A percentile compares a stretch with the other conserved stretches of the same genome.
phyloP scores from a whole-genome alignment of 1,284 basidiomycete species.

The Ustilago cynodontis region DNA sequence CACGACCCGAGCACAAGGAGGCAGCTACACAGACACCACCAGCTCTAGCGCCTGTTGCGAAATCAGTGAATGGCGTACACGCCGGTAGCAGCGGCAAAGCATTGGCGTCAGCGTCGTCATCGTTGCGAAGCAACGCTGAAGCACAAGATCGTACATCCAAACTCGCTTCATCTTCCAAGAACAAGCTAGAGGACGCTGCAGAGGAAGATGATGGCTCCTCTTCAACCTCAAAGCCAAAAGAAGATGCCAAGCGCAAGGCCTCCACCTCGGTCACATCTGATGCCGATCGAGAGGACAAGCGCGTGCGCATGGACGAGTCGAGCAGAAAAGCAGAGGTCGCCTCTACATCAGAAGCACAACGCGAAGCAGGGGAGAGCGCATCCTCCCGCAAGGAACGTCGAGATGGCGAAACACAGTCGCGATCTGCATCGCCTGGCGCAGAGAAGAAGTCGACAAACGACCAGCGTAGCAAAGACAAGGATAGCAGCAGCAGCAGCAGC shows the following conservation, averaged over 20 bases:
- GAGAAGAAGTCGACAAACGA: slow-evolving; percentile 31
- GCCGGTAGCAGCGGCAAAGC: slow-evolving; percentile 8
- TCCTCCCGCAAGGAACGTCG: slow-evolving; percentile 32
- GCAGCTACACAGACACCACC: slow-evolving; percentile 43
- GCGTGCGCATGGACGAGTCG: slow-evolving; percentile 25
- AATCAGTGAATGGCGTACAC: slow-evolving; percentile 38
- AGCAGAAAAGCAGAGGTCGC: slow-evolving; percentile 29
- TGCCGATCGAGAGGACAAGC: slow-evolving; percentile 53
- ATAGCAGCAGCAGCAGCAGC: slow-evolving; percentile 32
- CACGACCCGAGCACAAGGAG: slow-evolving; percentile 37
- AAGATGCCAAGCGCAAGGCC: slow-evolving; percentile 55
- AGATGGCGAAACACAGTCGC: slow-evolving; percentile 25
- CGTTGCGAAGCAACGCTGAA: slow-evolving; percentile 19
- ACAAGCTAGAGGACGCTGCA: slow-evolving; percentile 51
- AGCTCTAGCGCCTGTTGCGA: slow-evolving; percentile 12
- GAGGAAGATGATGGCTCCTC: slow-evolving; percentile 29
- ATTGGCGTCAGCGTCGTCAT: not conserved
- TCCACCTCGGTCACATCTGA: slow-evolving; percentile 37
- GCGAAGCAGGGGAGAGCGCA: slow-evolving; percentile 14
- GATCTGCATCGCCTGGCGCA: slow-evolving; percentile 34
- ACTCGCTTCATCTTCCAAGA: slow-evolving; percentile 57
- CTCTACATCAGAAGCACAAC: slow-evolving; percentile 11
- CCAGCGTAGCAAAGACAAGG: slow-evolving; percentile 39
- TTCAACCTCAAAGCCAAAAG: slow-evolving; percentile 31
- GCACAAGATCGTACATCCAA: slow-evolving; percentile 33